phyloP scores from a whole-genome alignment of 2,329 filamentous ascomycete species.

The Kalaharituber pfeilii region DNA sequence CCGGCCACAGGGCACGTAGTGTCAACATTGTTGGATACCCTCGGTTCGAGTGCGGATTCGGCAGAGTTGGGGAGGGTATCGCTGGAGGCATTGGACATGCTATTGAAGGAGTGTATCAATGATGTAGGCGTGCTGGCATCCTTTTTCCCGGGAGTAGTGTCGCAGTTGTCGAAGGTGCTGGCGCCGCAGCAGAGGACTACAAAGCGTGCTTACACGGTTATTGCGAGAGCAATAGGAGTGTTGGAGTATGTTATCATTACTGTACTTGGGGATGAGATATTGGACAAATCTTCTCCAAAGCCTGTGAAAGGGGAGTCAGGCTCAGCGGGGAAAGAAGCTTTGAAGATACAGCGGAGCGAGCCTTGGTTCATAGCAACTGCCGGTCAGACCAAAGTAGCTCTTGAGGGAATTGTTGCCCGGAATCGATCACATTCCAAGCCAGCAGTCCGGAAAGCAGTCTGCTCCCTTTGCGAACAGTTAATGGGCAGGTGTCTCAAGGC shows the following conservation, averaged over 20 bases:
- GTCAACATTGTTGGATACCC: conserved; percentile 57
- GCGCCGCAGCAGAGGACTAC: conserved; percentile 42
- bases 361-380: conserved; percentile 65
- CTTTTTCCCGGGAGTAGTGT: conserved; percentile 77
- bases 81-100: conserved; percentile 42
- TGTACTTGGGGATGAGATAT: conserved; percentile 42
- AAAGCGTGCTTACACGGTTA: conserved; percentile 42
- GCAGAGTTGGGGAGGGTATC: conserved; percentile 55
- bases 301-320: conserved; percentile 23
- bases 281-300: conserved; percentile 36
- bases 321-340: conserved; percentile 9
- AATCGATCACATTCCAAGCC: conserved; percentile 51
- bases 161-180: conserved; percentile 57
- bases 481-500: conserved; percentile 63
- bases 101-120: conserved; percentile 43
- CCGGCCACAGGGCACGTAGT: conserved; percentile 70
- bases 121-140: conserved; percentile 61
- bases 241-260: conserved; percentile 39
- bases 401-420: conserved; percentile 54
- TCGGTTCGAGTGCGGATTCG: conserved; percentile 43
- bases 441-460: conserved; percentile 51
- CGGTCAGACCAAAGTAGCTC: conserved; percentile 63
- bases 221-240: conserved; percentile 44
- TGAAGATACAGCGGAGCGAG: conserved; percentile 13
- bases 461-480: conserved; percentile 53